A percentile compares a stretch with the other conserved stretches of the same genome.
Evolutionary conservation across 2,329 filamentous ascomycete species (phyloP).

Genomic region (Tolypocladium sp.): DNA sequence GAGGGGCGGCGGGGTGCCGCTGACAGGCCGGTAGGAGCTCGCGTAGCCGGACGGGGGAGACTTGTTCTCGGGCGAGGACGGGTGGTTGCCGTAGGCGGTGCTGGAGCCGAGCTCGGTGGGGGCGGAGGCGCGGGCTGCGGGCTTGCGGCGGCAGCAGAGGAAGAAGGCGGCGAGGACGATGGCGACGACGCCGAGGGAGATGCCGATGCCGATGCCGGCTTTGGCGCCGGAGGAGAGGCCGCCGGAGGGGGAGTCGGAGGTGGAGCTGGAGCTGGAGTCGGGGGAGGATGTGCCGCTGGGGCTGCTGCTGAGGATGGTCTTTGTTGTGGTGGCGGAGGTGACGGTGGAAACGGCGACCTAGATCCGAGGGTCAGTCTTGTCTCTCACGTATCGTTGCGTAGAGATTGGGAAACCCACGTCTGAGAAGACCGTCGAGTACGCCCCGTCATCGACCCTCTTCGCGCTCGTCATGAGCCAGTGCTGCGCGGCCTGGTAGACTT

Average conservation of each 20-base stretch:
- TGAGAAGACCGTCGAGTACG: slow-evolving; percentile 21
- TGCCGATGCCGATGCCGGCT: slow-evolving; percentile 20
- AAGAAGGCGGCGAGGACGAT: slow-evolving; percentile 14
- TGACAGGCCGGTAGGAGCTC: background rate
- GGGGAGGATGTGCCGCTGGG: slow-evolving; percentile 1
- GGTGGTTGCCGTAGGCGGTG: background rate
- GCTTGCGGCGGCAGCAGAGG: slow-evolving; percentile 13
- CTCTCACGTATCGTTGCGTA: too few species aligned
- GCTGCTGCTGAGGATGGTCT: background rate
- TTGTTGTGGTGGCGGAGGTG: background rate
- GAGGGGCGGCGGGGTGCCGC: background rate
- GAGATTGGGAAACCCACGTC: slow-evolving; percentile 11
- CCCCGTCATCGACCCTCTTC: slow-evolving; percentile 17
- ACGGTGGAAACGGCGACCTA: slow-evolving; percentile 2
- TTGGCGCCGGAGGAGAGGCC: slow-evolving; percentile 18
- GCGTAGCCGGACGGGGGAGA: background rate
- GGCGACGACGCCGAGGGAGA: slow-evolving; percentile 14
- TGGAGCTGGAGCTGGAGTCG: slow-evolving; percentile 1
- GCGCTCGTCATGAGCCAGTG: slow-evolving; percentile 24
- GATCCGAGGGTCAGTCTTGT: background rate
- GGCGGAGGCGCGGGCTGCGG: background rate
- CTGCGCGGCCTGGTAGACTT: slow-evolving; percentile 17
- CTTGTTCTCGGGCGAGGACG: background rate
- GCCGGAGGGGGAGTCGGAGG: background rate
- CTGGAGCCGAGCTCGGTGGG: background rate